Base-by-base conservation (phyloP, 2,329 filamentous ascomycete genomes). In the Scedosporium aurantiacum region DNA sequence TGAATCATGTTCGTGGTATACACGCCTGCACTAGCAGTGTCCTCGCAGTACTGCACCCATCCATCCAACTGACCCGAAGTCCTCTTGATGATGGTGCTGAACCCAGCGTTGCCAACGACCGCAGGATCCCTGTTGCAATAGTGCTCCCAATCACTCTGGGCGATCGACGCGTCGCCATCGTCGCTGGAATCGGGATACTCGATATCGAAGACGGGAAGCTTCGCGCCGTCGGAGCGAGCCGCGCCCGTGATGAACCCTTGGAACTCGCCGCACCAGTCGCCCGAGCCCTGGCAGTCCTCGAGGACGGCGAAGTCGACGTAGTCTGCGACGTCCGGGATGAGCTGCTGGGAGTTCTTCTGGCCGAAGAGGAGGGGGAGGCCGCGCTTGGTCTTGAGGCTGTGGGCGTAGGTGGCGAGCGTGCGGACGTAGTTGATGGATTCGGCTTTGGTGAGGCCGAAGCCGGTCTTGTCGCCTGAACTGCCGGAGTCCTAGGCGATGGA, bases 291-390 rank as follows among this genome's bases (percentile, higher is more conserved):
- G 63, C 69, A 77, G 66, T 74, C 66, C 64, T 76, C 64, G 67
- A 76, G 65, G 63, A 75, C 65, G 41, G 70, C 70, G 63, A 73
- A 73, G 64, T 73, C 71, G 25, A 71, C 66, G 21, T 61, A 57
- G 27, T 62, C 63, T 28, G 66, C 65, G 5, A 73, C 66, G 28
- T 65, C 59, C 1, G 63, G 32, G 21, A 69, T 67, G 40, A 72
- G 67, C 32, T 68, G 65, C 2, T 67, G 65, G 5, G 70, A 69
- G 59, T 73, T 73, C 66, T 73, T 73, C 57, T 72, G 71, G 18
- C 71, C 70, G 25, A 73, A 63, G 21, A 72, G 67, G n/a, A 73
- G 66, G 14, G 63, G 54, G n/a, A 61, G 37, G 28, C 66, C 62
- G 28, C 67, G 67, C 3, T 63, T 57, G 25, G 67, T 70, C 45